These are phyloP conservation scores for Pichia heedii DNA, from an alignment of 805 yeast species.

Conservation along the genomic window DNA sequence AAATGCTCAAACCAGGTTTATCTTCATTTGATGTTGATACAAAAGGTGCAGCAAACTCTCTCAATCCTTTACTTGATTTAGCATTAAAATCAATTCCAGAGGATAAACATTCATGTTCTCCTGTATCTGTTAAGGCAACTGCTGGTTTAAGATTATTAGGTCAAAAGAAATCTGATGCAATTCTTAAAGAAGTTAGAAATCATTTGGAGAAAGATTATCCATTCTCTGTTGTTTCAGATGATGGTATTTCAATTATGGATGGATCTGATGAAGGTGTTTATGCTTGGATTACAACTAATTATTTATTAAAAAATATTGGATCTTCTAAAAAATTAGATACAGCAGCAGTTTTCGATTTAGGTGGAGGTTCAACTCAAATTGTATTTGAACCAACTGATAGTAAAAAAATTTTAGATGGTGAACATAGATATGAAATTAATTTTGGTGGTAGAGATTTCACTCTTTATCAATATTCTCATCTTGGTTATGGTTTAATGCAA, in stretches of 20 bases:
- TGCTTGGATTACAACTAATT: conserved; percentile 98
- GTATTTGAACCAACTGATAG: conserved; percentile 83
- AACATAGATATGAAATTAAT: conserved; percentile 68
- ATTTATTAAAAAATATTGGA: conserved; percentile 89
- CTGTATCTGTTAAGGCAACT: conserved; percentile 94
- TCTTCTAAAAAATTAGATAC: conserved; percentile 66
- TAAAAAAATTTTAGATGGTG: conserved; percentile 66
- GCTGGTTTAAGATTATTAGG: conserved; percentile 92
- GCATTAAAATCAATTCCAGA: conserved; percentile 77
- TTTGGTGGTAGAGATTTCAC: conserved; percentile 78
- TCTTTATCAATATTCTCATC: conserved; percentile 88
- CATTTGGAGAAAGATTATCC: conserved; percentile 80
- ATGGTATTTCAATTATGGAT: conserved; percentile 88
- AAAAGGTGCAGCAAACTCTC: conserved; percentile 78
- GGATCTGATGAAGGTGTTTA: conserved; percentile 97
- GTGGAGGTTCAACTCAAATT: conserved; percentile 98
- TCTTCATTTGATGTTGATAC: conserved; percentile 77
- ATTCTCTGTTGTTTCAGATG: conserved; percentile 79
- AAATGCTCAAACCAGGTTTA: conserved; percentile 89
- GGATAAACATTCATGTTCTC: conserved; percentile 69
- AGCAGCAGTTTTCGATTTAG: conserved; percentile 95
- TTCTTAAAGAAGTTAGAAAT: conserved; percentile 63
- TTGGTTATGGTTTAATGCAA: conserved; percentile 93
- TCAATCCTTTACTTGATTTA: conserved; percentile 68
- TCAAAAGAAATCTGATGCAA: conserved; percentile 57